Base-by-base conservation (phyloP, 116 monocot species). In the Trichopus zeylanicus region DNA sequence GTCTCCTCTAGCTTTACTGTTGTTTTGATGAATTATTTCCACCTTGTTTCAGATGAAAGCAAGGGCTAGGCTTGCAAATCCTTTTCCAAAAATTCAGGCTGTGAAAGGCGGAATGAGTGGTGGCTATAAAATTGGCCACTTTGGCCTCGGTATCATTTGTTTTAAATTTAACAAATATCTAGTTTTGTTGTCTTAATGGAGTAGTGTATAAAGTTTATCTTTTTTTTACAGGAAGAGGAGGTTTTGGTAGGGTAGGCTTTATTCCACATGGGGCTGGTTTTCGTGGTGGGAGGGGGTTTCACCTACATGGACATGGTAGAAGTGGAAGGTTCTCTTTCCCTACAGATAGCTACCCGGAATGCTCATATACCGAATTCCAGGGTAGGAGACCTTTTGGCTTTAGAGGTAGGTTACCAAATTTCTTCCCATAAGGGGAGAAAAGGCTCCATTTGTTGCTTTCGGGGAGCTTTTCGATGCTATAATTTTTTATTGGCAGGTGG, bases 21-120 rank as follows among this genome's bases (percentile, higher is more conserved):
- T n/a, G n/a, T n/a, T n/a, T n/a, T n/a, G 18, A 23, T 20, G 5
- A 33, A 13, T 16, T 13, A 25, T 53, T 67, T 31, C 25, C 35
- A 48, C 18, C 22, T 63, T 68, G 19, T 1, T 53, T 1, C 48
- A 88, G 88, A 77, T 70, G 58, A 88, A 77, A 63, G 77, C 73
- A 46, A 76, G 83, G 69, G 88, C 83, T 48, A 76, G 88, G 49
- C 77, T 88, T 54, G 79, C 88, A 38, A 88, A 88, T 75, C 88
- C 80, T 46, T 61, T 82, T 24, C 83, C 88, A 5, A 83, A 88
- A 80, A 80, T 74, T 47, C 83, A 83, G 57, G 83, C 79, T 66
- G 83, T 88, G 24, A 88, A 88, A 48, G 83, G 83, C 59, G 82
- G 83, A 51, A 88, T 88, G 74, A 73, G 76, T 74, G 88, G 82